Evolutionary conservation across 371 early-diverging fungal species (phyloP), one percentile per base, ranked within the genome.

Genomic region (Mortierella sp.): DNA sequence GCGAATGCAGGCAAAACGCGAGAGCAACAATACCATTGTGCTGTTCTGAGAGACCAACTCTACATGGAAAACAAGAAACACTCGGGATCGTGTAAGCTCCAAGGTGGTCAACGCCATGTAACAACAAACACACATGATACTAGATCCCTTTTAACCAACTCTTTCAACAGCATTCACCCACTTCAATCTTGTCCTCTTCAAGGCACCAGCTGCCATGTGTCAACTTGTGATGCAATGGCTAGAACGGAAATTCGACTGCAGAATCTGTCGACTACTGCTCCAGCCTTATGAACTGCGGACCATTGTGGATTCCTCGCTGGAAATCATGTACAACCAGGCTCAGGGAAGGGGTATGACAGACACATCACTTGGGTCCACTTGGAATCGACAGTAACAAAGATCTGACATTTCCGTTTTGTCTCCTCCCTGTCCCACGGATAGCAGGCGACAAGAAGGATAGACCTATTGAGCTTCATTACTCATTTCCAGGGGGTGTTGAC

Each of bases 201-300:
- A 68, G 51, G 48, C 77, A 1, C 70, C 77, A 1, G 55, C 21
- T 2, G 50, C 51, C 39, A 52, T 76, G 17, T 57, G 54, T 5
- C 65, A 61, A 37, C 48, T 76, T 22, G 48, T 76, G 10, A 60
- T 47, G 2, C 64, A 76, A 40, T 76, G 77, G 77, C 57, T 76
- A 4, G 77, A 76, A 41, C 57, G 66, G 28, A 69, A 54, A 21
- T 76, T 69, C 41, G 77, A 76, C 47, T 69, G 69, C 52, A 68
- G 60, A 43, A 65, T 76, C 41, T 65, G 77, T 51, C 69, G 61
- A 16, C 54, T 69, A 37, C 5, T 45, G 0, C 50, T 76, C 13
- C 77, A 68, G 37, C 54, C 62, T 5, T 76, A 34, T 34, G 77
- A 76, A 28, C 51, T 76, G 43, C 77, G 77, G 21, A 61, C n/a